Evolutionary conservation across 2,329 filamentous ascomycete genomes (phyloP).

Genomic region (Talaromyces sp.): DNA sequence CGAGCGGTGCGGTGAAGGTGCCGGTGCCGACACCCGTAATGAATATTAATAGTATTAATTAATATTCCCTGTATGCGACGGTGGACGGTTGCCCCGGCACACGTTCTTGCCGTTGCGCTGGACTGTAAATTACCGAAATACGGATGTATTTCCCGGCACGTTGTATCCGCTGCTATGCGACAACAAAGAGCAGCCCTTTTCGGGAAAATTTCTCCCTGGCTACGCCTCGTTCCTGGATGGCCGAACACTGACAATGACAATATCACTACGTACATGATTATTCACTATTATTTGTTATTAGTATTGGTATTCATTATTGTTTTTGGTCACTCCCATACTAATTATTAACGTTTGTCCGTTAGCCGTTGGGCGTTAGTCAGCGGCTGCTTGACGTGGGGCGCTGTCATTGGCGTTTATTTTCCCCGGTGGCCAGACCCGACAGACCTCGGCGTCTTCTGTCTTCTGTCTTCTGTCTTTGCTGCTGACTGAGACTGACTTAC

Average conservation of each 20-base stretch:
- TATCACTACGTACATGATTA: too few species aligned
- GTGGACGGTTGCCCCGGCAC: background rate
- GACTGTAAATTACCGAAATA: background rate
- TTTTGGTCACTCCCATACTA: too few species aligned
- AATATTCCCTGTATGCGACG: background rate
- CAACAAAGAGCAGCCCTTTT: background rate
- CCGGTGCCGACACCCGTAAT: too few species aligned
- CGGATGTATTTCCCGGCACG: background rate
- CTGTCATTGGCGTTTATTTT: slow-evolving; percentile 21
- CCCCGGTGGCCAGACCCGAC: background rate
- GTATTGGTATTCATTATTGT: too few species aligned
- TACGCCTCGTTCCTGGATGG: background rate
- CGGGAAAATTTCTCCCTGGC: background rate
- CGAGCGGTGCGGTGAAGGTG: too few species aligned
- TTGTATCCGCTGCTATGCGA: background rate
- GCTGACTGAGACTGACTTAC: background rate
- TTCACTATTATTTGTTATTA: too few species aligned
- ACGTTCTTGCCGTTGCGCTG: background rate
- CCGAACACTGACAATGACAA: background rate
- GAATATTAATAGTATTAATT: too few species aligned
- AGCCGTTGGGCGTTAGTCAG: background rate
- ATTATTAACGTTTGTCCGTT: too few species aligned
- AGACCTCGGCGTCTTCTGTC: background rate
- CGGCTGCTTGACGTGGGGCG: slow-evolving; percentile 23
- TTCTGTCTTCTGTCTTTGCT: too few species aligned